Evolutionary conservation across 345 rosid species (phyloP), one percentile per base, ranked within the genome.

Genomic region (Boechera divaricarpa): DNA sequence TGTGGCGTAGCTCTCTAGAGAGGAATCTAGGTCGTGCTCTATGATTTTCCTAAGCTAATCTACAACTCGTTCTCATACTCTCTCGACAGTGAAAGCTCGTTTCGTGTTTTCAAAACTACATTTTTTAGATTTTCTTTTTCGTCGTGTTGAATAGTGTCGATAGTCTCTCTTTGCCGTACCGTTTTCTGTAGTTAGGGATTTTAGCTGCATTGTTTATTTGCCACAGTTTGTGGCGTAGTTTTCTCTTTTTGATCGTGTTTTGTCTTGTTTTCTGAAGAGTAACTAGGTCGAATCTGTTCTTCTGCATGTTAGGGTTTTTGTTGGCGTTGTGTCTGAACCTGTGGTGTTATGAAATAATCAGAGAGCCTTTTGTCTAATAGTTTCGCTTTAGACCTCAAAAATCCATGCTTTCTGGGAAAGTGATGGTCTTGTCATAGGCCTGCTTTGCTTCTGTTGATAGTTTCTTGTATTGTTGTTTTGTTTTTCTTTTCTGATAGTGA

Each of bases 251-350:
- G 11, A 15, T 63, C 29, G 26, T 59, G 62, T 36, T 68, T 58
- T 31, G 15, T 52, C 51, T 36, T 48, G 61, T 47, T 56, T 15
- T 64, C 28, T 63, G 21, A 15, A 60, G 36, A 61, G 58, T 72
- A 9, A 18, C 13, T 13, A 48, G 38, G 32, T 54, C 31, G 67
- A 77, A 45, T 45, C 44, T 38, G 60, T 71, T 42, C 57, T 32
- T 68, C 13, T 69, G 80, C 76, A 71, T 71, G 81, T 28, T 71
- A 71, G 81, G 77, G 81, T 77, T 71, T 64, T 77, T 42, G 58
- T 21, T 48, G 24, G 51, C 51, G 3, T 39, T 49, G 32, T 75
- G 5, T 21, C 45, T 13, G 12, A 68, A 39, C 41, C 68, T 67
- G 21, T 67, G 26, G 1, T 4, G 11, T 24, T 55, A 5, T 55